phyloP scores from a whole-genome alignment of 1,284 basidiomycete genomes.

The Ceratobasidium sp. region DNA sequence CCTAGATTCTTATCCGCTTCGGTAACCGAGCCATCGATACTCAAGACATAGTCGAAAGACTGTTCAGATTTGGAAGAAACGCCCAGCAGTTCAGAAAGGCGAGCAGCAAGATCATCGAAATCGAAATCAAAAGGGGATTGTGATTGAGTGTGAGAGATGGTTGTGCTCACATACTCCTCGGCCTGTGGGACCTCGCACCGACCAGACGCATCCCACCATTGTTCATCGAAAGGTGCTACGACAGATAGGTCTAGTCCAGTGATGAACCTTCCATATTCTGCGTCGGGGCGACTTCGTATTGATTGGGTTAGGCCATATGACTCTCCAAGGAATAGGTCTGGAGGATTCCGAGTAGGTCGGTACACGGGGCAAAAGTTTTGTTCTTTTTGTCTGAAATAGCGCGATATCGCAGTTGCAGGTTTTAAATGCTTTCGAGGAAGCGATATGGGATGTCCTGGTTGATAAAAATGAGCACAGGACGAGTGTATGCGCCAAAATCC shows the following conservation, averaged over 20 bases:
- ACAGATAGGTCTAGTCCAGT: conserved; percentile 57
- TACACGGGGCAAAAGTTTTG: conserved; percentile 70
- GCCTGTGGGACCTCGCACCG: conserved; percentile 76
- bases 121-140: conserved; percentile 41
- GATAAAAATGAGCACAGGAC: not conserved
- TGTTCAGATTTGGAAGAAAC: conserved; percentile 52
- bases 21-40: conserved; percentile 65
- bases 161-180: conserved; percentile 72
- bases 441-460: conserved; percentile 75
- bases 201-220: conserved; percentile 70
- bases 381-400: conserved; percentile 66
- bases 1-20: conserved; percentile 77
- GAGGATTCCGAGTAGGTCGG: conserved; percentile 57
- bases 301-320: conserved; percentile 69
- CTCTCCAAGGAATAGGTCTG: conserved; percentile 54
- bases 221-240: conserved; percentile 49
- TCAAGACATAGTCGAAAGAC: conserved; percentile 83
- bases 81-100: conserved; percentile 36
- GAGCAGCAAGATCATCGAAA: conserved; percentile 26
- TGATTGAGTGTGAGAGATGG: conserved; percentile 34
- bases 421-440: conserved; percentile 67
- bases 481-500: not conserved
- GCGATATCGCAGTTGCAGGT: conserved; percentile 67
- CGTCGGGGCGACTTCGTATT: conserved; percentile 74
- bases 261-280: conserved; percentile 79